Base-by-base conservation (phyloP, 129 eudicot species). In the Gnaphalium uliginosum region DNA sequence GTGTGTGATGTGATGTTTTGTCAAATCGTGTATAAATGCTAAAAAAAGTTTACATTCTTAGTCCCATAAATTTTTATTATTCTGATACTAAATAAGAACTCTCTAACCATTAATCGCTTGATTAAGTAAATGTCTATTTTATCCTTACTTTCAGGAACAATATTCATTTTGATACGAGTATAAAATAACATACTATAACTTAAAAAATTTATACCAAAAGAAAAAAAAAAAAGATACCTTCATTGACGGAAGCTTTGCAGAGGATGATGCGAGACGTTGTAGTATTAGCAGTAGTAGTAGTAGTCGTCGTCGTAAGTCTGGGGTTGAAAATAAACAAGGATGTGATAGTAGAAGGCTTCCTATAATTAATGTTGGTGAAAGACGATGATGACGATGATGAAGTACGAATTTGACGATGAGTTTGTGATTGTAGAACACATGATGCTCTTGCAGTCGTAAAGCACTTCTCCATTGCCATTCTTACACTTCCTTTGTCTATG, bases 241-340 rank as follows among this genome's bases (percentile, higher is more conserved):
- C 65, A 74, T 74, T 73, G 8, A 69, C 85, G 17, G 87, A 32
- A 57, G 87, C 79, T 54, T 86, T 83, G 74, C 90, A 86, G 53
- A 46, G n/a, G 19, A 77, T 81, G 76, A 80, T 24, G 76, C 81
- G 71, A 18, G 69, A n/a, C 24, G 53, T 13, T 5, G 53, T 13
- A 13, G 53, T 46, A 46, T 18, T 14, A 46, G n/a, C n/a, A n/a
- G n/a, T n/a, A 6, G 53, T 13, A 13, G 53, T 46, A 46, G 53
- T 14, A 46, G n/a, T 43, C 8, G 46, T 39, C 8, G 2, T 39
- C 1, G 46, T 8, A 46, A 1, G 4, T 14, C 68, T 50, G 22
- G 27, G 51, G 68, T 76, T 83, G 79, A 77, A 30, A 21, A 75
- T 33, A 59, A 35, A 35, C 41, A 8, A 46, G 53, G 53, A 46